These are phyloP conservation scores for Trichosanthes truncata DNA, from an alignment of 306 rosid species.

Conservation along the genomic window DNA sequence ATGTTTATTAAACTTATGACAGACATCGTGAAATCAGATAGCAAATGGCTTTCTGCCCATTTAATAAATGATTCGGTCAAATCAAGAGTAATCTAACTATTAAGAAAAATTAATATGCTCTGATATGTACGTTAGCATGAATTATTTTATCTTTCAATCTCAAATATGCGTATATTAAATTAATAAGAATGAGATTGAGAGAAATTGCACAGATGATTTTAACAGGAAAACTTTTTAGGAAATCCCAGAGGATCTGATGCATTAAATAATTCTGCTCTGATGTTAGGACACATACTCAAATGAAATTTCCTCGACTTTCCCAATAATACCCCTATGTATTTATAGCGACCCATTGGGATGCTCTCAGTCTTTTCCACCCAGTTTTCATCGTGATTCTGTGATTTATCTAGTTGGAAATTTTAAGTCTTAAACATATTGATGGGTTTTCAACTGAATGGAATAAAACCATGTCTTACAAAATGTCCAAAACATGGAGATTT, in stretches of 20 bases:
- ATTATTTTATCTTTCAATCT: neutral
- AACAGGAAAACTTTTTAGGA: neutral
- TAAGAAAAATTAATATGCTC: neutral
- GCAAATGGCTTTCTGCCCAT: neutral
- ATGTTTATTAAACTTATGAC: neutral
- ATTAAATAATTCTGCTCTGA: neutral
- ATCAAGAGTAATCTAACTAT: neutral
- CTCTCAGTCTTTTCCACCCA: neutral
- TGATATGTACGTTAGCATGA: neutral
- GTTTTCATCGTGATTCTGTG: neutral
- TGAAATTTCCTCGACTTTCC: neutral
- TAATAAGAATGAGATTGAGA: neutral
- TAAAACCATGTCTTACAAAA: neutral
- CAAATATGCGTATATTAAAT: neutral
- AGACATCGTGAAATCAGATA: neutral
- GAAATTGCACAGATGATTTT: neutral
- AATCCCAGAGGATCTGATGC: neutral
- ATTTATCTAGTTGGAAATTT: neutral
- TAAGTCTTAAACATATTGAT: neutral
- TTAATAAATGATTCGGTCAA: neutral
- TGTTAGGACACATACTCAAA: neutral
- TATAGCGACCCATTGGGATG: neutral
- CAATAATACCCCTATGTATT: neutral
- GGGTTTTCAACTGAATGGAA: neutral
- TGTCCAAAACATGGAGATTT: neutral